These are phyloP conservation scores for Microsporum canis DNA, from an alignment of 2,329 filamentous ascomycete genomes.

Conservation along the genomic window DNA sequence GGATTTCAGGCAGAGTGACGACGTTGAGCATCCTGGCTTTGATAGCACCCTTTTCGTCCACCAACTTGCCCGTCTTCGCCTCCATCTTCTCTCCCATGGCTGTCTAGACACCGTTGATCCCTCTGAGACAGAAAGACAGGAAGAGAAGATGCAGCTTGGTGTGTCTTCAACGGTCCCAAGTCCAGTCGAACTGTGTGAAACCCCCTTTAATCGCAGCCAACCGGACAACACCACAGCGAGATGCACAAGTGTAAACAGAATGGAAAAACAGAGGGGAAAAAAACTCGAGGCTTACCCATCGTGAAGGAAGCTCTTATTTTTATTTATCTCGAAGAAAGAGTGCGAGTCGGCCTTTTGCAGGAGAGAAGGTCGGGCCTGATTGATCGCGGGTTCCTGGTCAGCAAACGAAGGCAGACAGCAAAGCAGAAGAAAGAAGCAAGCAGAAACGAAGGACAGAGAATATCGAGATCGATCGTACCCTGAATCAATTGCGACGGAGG, in stretches of 20 bases:
- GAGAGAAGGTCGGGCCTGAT: not conserved
- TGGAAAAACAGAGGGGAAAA: not conserved
- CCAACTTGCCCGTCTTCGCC: not conserved
- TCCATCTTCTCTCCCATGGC: not conserved
- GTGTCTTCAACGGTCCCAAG: not conserved
- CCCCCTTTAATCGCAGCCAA: not conserved
- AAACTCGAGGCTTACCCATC: constrained; percentile 29
- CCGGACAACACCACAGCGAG: not conserved
- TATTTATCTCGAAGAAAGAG: not conserved
- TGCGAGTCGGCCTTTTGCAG: not conserved
- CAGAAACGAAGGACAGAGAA: constrained; percentile 13
- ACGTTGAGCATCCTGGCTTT: not conserved
- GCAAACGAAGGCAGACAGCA: constrained; percentile 6
- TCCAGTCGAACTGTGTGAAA: not conserved
- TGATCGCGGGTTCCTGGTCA: not conserved
- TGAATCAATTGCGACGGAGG: constrained; percentile 14
- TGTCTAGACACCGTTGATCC: not conserved
- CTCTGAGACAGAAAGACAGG: too few relatives aligned
- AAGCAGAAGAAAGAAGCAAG: constrained; percentile 9
- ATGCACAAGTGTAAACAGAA: not conserved
- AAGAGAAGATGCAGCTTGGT: not conserved
- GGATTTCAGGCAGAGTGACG: not conserved
- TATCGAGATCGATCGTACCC: constrained; percentile 2
- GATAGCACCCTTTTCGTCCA: not conserved
- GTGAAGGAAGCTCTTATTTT: constrained; percentile 4